Evolutionary conservation across 2,329 filamentous ascomycete genomes (phyloP).

Genomic region (Fusarium tjaetaba): DNA sequence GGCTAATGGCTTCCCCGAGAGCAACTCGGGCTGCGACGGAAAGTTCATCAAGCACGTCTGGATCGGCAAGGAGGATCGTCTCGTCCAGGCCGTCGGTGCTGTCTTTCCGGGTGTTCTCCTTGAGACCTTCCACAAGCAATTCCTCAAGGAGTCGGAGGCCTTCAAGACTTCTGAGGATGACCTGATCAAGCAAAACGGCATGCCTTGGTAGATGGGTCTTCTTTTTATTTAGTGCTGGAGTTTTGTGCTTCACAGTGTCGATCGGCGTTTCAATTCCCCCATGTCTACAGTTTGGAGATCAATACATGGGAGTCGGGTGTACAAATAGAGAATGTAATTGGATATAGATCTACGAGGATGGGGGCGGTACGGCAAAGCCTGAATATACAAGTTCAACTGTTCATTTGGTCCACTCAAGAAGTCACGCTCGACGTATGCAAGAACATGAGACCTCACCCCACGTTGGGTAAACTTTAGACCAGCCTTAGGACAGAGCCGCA

Average conservation of each 20-base stretch:
- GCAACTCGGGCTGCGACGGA: conserved; percentile 51
- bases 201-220: conserved; percentile 2
- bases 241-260: conserved; percentile 5
- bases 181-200: conserved; percentile 11
- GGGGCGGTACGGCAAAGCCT: not conserved
- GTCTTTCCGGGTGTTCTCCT: conserved; percentile 51
- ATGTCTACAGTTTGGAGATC: not conserved
- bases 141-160: conserved; percentile 40
- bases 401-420: not conserved
- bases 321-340: conserved; percentile 17
- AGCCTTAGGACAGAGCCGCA: not conserved
- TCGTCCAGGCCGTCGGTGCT: conserved; percentile 52
- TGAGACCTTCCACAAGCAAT: conserved; percentile 51
- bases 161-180: conserved; percentile 26
- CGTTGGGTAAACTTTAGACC: not conserved
- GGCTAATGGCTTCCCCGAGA: conserved; percentile 56
- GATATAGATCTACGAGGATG: not conserved
- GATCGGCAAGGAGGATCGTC: conserved; percentile 53
- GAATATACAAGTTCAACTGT: not conserved
- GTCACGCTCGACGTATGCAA: not conserved
- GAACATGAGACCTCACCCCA: not conserved
- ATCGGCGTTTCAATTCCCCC: conserved; percentile 4
- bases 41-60: conserved; percentile 56
- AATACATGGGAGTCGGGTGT: not conserved
- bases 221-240: not conserved